Base-by-base conservation (phyloP, 2,329 filamentous ascomycete species). In the Aspergillus japonicus region DNA sequence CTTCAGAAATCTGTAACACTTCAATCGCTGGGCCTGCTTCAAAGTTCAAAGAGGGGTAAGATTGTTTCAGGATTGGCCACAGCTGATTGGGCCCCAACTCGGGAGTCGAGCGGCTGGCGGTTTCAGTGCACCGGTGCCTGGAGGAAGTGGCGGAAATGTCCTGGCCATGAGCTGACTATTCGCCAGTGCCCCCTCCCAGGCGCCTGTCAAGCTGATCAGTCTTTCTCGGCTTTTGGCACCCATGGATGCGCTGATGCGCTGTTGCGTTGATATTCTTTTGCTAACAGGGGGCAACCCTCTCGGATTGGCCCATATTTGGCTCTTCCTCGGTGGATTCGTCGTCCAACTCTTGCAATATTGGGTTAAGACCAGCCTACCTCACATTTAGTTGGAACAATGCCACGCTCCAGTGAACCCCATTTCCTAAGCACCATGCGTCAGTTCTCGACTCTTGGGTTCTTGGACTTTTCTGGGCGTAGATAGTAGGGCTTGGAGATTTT, bases 381-480 rank as follows among this genome's bases (percentile, higher is more conserved):
- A 44, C 39, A 44, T 44, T 44, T 16, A 44, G n/a, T 19, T 44
- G 39, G 39, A 44, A 44, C 39, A 44, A 19, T 44, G 39, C 39
- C 39, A 44, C 39, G 39, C 39, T 44, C 39, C 39, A 44, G 39
- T 44, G 39, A 44, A 10, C 39, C 33, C 39, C 39, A 44, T 44
- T 44, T 29, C 47, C 54, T 16, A 16, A 33, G 42, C 24, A 49
- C 51, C 48, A 53, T 58, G 55, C 50, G 60, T 60, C 57, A 44
- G 31, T 47, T 33, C 29, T 54, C 24, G 19, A 47, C 42, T 23
- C 39, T 35, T 33, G 50, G 23, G 31, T 14, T 53, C 21, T 21
- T 48, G n/a, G 39, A 8, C 3, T 19, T 54, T 57, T 42, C 47
- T 51, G 24, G 5, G 29, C 33, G 23, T 47, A 8, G 8, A 5